These are phyloP conservation scores for Trichophyton benhamiae DNA, from an alignment of 2,329 filamentous ascomycete species.

Conservation along the genomic window DNA sequence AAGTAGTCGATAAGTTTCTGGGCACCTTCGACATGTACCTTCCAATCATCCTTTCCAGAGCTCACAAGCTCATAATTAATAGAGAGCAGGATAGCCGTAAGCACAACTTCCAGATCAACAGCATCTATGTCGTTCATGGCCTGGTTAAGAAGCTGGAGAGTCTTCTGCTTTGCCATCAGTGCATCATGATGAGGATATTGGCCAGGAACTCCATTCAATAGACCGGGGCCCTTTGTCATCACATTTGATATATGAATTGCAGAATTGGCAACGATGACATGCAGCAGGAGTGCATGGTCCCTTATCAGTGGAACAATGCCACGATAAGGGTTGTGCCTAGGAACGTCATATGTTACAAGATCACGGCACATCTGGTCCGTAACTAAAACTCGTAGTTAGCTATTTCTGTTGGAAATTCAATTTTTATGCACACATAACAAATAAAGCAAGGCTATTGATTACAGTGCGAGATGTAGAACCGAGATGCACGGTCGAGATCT, in stretches of 20 bases:
- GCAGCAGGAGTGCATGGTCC: conserved; percentile 5
- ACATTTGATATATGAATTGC: conserved; percentile 8
- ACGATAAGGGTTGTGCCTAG: conserved; percentile 8
- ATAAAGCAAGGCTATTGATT: conserved; percentile 7
- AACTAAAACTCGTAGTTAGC: conserved; percentile 13
- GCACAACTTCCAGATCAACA: conserved; percentile 23
- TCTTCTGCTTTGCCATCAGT: conserved; percentile 24
- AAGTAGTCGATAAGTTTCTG: conserved; percentile 30
- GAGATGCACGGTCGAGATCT: conserved; percentile 32
- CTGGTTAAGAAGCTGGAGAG: conserved; percentile 31
- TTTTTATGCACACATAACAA: neutral
- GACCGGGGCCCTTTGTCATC: neutral
- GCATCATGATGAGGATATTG: conserved; percentile 1
- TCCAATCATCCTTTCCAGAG: conserved; percentile 41
- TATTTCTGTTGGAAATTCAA: neutral
- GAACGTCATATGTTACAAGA: conserved; percentile 7
- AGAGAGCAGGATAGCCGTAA: conserved; percentile 26
- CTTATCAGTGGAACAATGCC: conserved; percentile 4
- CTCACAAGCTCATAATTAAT: conserved; percentile 36
- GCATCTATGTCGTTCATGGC: conserved; percentile 21
- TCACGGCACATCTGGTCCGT: conserved; percentile 1
- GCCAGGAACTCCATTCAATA: neutral
- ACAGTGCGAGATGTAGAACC: conserved; percentile 39
- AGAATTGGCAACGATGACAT: conserved; percentile 6
- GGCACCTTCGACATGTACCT: conserved; percentile 41